Evolutionary conservation across 1,284 basidiomycete species (phyloP).

Genomic region (Puccinia horiana): DNA sequence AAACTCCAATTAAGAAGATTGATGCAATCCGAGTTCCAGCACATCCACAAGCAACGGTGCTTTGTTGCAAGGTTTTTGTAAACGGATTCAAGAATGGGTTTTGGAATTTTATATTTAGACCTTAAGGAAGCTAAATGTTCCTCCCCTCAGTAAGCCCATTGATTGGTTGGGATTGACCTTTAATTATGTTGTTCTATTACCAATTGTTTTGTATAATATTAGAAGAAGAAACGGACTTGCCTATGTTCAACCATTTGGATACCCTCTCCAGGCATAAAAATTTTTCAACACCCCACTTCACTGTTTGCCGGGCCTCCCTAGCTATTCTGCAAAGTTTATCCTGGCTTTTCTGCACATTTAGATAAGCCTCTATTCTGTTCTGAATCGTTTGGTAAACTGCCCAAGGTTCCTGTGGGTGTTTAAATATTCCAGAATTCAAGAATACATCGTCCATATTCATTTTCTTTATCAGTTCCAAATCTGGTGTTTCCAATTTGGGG

Average conservation of each 20-base stretch:
- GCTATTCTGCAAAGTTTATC: background rate
- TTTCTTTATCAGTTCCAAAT: background rate
- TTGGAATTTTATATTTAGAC: background rate
- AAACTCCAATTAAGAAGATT: background rate
- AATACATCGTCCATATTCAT: background rate
- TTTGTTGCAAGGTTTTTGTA: background rate
- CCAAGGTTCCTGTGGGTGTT: constrained; percentile 13
- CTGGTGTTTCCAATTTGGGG: background rate
- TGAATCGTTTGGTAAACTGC: background rate
- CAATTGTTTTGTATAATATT: background rate
- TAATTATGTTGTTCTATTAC: background rate
- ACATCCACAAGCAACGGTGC: background rate
- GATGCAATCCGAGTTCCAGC: background rate
- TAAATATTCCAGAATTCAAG: background rate
- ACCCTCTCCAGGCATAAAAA: background rate
- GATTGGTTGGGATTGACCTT: background rate
- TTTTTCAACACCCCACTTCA: constrained; percentile 13
- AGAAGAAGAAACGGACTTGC: background rate
- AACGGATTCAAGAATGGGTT: background rate
- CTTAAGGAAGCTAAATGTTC: background rate
- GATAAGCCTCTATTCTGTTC: background rate
- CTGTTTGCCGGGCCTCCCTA: background rate
- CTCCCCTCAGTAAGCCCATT: no score
- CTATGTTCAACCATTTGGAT: background rate
- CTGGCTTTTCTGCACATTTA: background rate